phyloP scores from a whole-genome alignment of 164 flowering plant species.

The Stephania yunnanensis region DNA sequence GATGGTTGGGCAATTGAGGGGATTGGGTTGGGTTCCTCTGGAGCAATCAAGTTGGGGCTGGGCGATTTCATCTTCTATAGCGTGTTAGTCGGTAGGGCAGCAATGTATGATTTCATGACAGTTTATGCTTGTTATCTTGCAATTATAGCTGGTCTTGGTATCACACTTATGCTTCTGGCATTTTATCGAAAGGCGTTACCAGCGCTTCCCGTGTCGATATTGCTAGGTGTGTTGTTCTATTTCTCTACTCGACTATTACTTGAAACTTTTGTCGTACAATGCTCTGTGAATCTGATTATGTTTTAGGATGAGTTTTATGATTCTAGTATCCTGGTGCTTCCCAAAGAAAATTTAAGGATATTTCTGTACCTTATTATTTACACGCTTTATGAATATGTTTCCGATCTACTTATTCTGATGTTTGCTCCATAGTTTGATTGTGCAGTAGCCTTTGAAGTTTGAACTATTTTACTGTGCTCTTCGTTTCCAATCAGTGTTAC shows the following conservation, averaged over 20 bases:
- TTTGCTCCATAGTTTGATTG: neutral
- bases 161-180: slow-evolving; percentile 77
- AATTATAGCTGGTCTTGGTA: slow-evolving; percentile 88
- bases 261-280: slow-evolving; percentile 76
- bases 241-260: slow-evolving; percentile 63
- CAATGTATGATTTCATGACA: slow-evolving; percentile 94
- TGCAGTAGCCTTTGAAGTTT: neutral
- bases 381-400: neutral
- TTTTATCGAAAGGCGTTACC: slow-evolving; percentile 89
- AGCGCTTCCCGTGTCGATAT: slow-evolving; percentile 88
- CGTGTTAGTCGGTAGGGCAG: slow-evolving; percentile 94
- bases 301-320: slow-evolving; percentile 36
- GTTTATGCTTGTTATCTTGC: slow-evolving; percentile 98
- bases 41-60: slow-evolving; percentile 86
- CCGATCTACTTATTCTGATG: neutral
- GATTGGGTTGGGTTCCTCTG: slow-evolving; percentile 84
- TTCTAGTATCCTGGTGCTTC: neutral
- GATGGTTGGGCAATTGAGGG: slow-evolving; percentile 61
- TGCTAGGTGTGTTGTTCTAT: slow-evolving; percentile 84
- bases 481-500: no score
- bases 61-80: slow-evolving; percentile 98
- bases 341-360: neutral
- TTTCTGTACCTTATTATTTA: neutral
- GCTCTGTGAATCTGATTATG: slow-evolving; percentile 75
- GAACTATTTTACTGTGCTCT: neutral